Base-by-base conservation (phyloP, 2,329 filamentous ascomycete genomes). In the Rasamsonia emersonii region DNA sequence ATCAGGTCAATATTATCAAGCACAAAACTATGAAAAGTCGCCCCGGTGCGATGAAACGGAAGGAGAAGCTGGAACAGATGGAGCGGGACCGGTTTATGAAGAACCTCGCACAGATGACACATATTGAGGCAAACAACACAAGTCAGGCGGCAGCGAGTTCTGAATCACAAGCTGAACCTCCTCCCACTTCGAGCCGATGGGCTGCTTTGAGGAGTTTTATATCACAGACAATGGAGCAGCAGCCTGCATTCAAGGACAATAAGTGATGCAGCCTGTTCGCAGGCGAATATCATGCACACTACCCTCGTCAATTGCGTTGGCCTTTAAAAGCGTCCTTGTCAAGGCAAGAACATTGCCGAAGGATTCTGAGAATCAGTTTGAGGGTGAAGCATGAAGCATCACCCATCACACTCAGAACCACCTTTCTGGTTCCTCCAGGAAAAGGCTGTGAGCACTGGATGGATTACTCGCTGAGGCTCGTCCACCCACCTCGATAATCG, bases 161-260 rank as follows among this genome's bases (percentile, higher is more conserved):
- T 28, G 42, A 42, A 24, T 16, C 43, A 14, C 37, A 37, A 18
- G 16, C 38, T 18, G 42, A 39, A 18, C 15, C 49, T 11, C 43
- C 44, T 17, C 44, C 60, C 1, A 75, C 70, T 10, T 62, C 72
- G 7, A 75, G 69, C 47, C 67, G 82, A 34, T 95, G 86, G 82
- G 82, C 82, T 18, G 85, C 86, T 10, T 56, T 96, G 57, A 75
- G 88, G 47, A 77, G 70, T 7, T 93, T 89, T 52, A 93, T 95
- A 31, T 80, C 83, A 2, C 72, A 79, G 24, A 95, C 85, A 1
- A 85, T 94, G 78, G 85, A 94, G 62, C 82, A 85, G 58, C 89
- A 89, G 46, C 76, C 81, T 9, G 83, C 81, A 3, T 93, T 93
- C 52, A 56, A 67, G 24, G 47, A 54, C n/a, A n/a, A n/a, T n/a